Conservation (phyloP, 2,329 filamentous ascomycete species). For the Sarocladium oryzae region DNA sequence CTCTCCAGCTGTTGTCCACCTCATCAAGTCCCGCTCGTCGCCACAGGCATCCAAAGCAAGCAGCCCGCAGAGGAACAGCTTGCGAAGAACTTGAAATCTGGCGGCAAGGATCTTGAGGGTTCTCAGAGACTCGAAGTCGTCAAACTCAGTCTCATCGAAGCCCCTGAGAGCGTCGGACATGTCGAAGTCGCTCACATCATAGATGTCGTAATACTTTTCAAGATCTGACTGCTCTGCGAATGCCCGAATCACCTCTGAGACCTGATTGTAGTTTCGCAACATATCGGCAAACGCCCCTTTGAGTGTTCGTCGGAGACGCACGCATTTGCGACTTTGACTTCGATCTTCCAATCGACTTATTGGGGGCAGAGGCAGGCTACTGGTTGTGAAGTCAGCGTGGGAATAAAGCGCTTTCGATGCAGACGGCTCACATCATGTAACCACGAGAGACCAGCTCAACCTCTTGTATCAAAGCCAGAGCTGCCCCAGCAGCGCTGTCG, state of each 20-base stretch:
- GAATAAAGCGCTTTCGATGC: conserved; percentile 9
- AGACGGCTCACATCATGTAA: conserved; percentile 64
- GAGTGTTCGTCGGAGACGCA: conserved; percentile 71
- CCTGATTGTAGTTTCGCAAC: conserved; percentile 65
- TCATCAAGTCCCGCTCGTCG: conserved; percentile 65
- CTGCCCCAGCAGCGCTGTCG: conserved; percentile 69
- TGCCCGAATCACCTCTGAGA: conserved; percentile 60
- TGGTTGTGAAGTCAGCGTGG: conserved; percentile 27
- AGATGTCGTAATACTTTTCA: conserved; percentile 88
- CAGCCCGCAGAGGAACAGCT: conserved; percentile 82
- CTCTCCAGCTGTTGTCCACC: conserved; percentile 74
- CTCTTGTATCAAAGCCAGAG: conserved; percentile 80
- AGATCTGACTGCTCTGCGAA: conserved; percentile 76
- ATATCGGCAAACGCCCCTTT: conserved; percentile 62
- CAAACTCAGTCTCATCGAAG: conserved; percentile 60
- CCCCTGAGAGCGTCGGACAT: conserved; percentile 62
- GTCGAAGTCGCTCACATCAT: conserved; percentile 70
- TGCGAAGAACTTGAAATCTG: conserved; percentile 72
- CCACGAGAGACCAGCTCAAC: conserved; percentile 92
- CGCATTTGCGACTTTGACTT: conserved; percentile 70
- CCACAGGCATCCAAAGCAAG: conserved; percentile 80
- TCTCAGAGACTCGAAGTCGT: conserved; percentile 72
- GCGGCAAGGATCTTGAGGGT: conserved; percentile 76
- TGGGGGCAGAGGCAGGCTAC: conserved; percentile 84
- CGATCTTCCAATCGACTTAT: conserved; percentile 85